Evolutionary conservation across 768 basidiomycete species (phyloP).

Genomic region (Ramaria sp.): DNA sequence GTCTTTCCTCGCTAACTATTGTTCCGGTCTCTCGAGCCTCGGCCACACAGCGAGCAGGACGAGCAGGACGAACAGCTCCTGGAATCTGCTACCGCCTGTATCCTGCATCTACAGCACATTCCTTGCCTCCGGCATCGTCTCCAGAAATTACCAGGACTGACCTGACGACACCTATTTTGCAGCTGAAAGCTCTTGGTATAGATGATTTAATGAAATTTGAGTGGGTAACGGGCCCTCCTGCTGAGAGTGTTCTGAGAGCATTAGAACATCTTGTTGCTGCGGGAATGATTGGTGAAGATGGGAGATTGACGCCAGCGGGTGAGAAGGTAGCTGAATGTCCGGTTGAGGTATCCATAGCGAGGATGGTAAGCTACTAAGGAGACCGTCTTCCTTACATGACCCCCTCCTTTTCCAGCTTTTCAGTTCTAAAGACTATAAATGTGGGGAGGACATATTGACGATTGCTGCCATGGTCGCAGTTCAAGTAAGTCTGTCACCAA

Average conservation of each 20-base stretch:
- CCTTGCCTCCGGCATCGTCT: slow-evolving; percentile 59
- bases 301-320: slow-evolving; percentile 66
- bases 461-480: slow-evolving; percentile 94
- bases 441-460: slow-evolving; percentile 91
- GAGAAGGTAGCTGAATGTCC: slow-evolving; percentile 89
- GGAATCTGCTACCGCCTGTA: slow-evolving; percentile 93
- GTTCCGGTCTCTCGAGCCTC: slow-evolving; percentile 83
- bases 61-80: slow-evolving; percentile 87
- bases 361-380: slow-evolving; percentile 58
- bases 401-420: slow-evolving; percentile 51
- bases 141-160: slow-evolving; percentile 91
- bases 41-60: slow-evolving; percentile 85
- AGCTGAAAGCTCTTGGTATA: slow-evolving; percentile 90
- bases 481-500: slow-evolving; percentile 39
- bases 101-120: slow-evolving; percentile 46
- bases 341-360: slow-evolving; percentile 85
- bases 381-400: neutral
- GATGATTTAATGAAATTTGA: slow-evolving; percentile 95
- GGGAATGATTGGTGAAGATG: slow-evolving; percentile 78
- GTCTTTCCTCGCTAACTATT: slow-evolving; percentile 73
- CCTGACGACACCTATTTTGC: slow-evolving; percentile 83
- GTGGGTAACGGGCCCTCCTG: slow-evolving; percentile 84
- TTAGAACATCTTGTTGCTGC: slow-evolving; percentile 73
- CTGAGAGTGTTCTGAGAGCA: slow-evolving; percentile 75
- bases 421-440: slow-evolving; percentile 71